These are phyloP conservation scores for Plantago lanceolata DNA, from an alignment of 305 asterid genomes.

Conservation along the genomic window DNA sequence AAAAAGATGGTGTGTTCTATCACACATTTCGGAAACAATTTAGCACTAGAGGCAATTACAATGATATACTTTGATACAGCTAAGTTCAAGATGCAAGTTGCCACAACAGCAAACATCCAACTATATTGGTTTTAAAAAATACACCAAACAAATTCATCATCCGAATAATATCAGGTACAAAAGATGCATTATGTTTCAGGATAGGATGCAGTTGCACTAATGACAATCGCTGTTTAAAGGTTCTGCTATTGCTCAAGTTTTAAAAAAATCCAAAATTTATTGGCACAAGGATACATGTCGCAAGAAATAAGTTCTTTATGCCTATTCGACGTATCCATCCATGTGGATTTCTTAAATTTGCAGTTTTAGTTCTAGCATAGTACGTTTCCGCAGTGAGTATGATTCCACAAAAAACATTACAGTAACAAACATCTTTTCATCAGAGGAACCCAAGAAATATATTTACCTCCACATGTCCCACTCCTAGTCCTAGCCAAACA, in stretches of 20 bases:
- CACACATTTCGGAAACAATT: background rate
- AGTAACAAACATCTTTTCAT: too few species aligned
- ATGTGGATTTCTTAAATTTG: background rate
- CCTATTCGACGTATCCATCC: background rate
- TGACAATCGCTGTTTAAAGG: background rate
- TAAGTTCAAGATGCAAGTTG: background rate
- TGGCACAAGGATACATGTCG: background rate
- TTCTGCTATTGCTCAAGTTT: background rate
- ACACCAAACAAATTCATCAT: background rate
- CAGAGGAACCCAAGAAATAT: too few species aligned
- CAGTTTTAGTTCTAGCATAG: background rate
- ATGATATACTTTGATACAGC: background rate
- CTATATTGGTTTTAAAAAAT: background rate
- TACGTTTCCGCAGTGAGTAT: too few species aligned
- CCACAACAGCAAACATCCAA: background rate
- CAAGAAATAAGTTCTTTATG: background rate
- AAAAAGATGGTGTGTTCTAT: conserved; percentile 5
- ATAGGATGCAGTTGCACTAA: background rate
- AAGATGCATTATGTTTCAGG: background rate
- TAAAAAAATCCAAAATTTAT: background rate
- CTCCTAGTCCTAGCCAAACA: too few species aligned
- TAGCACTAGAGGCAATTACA: background rate
- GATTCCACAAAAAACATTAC: too few species aligned
- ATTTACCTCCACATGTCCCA: too few species aligned
- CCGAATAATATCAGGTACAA: background rate